Evolutionary conservation across 2,329 filamentous ascomycete species (phyloP).

Genomic region (Trichoderma sp.): DNA sequence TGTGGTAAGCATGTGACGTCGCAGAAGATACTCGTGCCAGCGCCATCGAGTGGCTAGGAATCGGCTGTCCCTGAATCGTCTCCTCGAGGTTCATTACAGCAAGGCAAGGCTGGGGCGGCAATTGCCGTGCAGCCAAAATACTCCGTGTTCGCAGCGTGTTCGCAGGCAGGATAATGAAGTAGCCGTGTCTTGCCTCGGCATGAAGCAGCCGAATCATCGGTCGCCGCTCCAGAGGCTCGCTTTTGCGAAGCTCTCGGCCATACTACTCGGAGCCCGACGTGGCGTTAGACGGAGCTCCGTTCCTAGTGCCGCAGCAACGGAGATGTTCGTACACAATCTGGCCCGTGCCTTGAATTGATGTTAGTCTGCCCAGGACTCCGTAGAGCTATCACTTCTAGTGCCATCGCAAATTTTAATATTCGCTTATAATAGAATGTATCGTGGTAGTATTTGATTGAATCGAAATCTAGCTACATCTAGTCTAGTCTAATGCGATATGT

Average conservation of each 20-base stretch:
- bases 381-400: not conserved
- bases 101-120: not conserved
- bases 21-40: not conserved
- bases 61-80: not conserved
- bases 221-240: constrained; percentile 16
- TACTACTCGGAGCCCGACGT: constrained; percentile 13
- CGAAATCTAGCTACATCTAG: not conserved
- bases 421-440: not conserved
- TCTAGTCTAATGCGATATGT: constrained; percentile 74
- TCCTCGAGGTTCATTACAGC: not conserved
- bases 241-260: constrained; percentile 22
- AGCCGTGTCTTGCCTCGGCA: constrained; percentile 16
- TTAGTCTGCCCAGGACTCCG: not conserved
- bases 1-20: not conserved
- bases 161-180: not conserved
- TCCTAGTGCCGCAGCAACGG: not conserved
- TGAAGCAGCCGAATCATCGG: constrained; percentile 9
- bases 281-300: constrained; percentile 2
- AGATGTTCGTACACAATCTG: not conserved
- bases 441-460: not conserved
- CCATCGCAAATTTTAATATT: not conserved
- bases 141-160: not conserved
- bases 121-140: not conserved
- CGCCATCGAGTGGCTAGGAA: not conserved
- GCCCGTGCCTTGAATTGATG: not conserved